phyloP scores from a whole-genome alignment of 73 alveolate species.

The Blepharisma stoltei region DNA sequence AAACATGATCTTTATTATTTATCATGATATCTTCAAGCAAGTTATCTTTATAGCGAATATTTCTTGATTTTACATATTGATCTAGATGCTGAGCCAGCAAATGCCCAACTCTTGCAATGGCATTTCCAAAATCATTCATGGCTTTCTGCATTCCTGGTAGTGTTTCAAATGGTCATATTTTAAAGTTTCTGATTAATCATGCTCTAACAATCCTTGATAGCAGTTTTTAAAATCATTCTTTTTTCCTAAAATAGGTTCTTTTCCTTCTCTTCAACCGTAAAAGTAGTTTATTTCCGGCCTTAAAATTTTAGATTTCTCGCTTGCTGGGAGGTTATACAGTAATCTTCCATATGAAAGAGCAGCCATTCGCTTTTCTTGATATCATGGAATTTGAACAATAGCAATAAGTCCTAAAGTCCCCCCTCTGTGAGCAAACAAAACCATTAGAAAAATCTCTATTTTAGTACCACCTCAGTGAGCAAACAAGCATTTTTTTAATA shows the following conservation, averaged over 20 bases:
- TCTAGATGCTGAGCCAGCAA: conserved; percentile 62
- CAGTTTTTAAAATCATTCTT: conserved; percentile 68
- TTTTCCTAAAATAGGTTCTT: conserved; percentile 64
- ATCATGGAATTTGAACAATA: conserved; percentile 54
- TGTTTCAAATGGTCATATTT: conserved; percentile 59
- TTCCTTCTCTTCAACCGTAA: conserved; percentile 83
- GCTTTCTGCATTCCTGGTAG: conserved; percentile 67
- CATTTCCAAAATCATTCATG: conserved; percentile 51
- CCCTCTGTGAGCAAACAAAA: too few relatives aligned
- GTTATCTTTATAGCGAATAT: conserved; percentile 40
- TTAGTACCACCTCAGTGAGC: too few relatives aligned
- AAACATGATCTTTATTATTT: conserved; percentile 49
- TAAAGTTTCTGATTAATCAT: conserved; percentile 37
- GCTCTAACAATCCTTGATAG: conserved; percentile 59
- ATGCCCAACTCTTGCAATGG: conserved; percentile 57
- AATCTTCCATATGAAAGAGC: conserved; percentile 51
- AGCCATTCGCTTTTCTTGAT: conserved; percentile 39
- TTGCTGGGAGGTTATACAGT: conserved; percentile 46
- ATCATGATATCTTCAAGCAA: conserved; percentile 38
- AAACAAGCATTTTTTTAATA: too few relatives aligned
- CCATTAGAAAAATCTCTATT: too few relatives aligned
- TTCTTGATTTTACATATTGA: conserved; percentile 41
- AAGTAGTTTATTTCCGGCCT: conserved; percentile 56
- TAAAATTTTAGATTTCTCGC: conserved; percentile 34
- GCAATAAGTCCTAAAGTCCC: conserved; percentile 49